These are phyloP conservation scores for Dioscorea cayenensis DNA, from an alignment of 116 monocot genomes.

Conservation along the genomic window DNA sequence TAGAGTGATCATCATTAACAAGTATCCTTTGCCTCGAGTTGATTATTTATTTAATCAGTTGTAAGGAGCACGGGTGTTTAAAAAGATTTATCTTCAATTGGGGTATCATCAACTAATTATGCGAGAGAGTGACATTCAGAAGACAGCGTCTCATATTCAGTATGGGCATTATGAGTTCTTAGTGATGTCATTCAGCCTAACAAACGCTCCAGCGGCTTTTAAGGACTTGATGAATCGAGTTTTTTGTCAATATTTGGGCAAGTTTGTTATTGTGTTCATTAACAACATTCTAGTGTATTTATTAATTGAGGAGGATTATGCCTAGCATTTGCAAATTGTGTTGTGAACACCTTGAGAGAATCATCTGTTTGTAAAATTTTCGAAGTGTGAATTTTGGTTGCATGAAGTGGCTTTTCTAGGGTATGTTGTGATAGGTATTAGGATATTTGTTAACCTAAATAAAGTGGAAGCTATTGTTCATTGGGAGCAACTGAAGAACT, in stretches of 20 bases:
- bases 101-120: neutral
- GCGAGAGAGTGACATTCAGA: no score
- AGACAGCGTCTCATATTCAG: neutral
- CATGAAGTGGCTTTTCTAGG: neutral
- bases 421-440: neutral
- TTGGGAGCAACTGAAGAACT: neutral
- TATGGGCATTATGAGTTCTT: conserved; percentile 10
- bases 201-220: conserved; percentile 1
- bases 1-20: neutral
- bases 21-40: neutral
- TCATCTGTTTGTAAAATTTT: neutral
- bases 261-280: no score
- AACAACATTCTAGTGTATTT: neutral
- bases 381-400: neutral
- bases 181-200: neutral
- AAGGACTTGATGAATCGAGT: conserved; percentile 3
- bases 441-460: neutral
- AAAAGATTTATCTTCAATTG: neutral
- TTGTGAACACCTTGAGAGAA: neutral
- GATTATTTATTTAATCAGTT: conserved; percentile 8
- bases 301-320: neutral
- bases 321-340: neutral
- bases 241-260: neutral
- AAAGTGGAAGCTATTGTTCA: neutral
- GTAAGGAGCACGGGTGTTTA: neutral